Conservation (phyloP, 805 yeast species). For the Yarrowia divulgata region DNA sequence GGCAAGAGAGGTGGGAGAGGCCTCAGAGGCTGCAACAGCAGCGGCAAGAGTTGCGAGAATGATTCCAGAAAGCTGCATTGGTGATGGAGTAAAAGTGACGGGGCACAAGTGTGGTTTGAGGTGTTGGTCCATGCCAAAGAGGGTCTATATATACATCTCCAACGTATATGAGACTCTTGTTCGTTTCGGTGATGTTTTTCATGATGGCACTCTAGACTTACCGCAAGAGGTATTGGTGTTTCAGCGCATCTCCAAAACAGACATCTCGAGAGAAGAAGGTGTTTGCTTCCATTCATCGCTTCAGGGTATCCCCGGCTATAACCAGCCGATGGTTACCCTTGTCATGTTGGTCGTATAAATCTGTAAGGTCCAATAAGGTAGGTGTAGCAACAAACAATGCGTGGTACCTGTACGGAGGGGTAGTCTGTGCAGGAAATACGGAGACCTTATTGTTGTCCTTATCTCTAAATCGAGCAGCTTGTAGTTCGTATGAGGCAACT, state of each 20-base stretch:
- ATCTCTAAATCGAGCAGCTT: background rate
- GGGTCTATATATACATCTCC: constrained; percentile 8
- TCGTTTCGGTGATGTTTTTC: background rate
- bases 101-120: background rate
- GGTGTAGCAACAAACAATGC: constrained; percentile 3
- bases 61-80: constrained; percentile 23
- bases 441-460: background rate
- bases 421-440: background rate
- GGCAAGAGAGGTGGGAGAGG: constrained; percentile 24
- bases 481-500: background rate
- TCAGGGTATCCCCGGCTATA: background rate
- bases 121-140: background rate
- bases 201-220: background rate
- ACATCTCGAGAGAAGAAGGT: background rate
- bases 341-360: constrained; percentile 20
- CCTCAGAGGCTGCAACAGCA: constrained; percentile 5
- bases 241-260: background rate
- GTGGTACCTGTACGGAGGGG: background rate
- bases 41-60: constrained; percentile 21
- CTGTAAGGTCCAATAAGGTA: background rate
- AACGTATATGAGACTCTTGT: no score
- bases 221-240: background rate
- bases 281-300: background rate
- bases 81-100: background rate
- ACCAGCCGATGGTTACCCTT: background rate